phyloP scores from a whole-genome alignment of 2,329 filamentous ascomycete species.

The Pseudocercospora pini-densiflorae region DNA sequence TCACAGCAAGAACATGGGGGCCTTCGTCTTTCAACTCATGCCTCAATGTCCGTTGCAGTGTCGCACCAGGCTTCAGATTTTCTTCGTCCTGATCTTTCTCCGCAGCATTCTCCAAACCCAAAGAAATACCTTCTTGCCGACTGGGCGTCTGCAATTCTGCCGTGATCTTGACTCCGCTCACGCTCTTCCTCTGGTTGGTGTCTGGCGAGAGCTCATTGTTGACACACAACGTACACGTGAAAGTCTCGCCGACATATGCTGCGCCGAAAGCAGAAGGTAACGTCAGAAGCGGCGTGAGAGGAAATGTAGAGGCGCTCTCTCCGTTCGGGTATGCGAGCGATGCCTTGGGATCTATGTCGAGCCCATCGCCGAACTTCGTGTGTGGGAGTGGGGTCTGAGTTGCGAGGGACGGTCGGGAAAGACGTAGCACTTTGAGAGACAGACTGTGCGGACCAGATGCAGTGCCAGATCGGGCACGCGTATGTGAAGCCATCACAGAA shows the following conservation, averaged over 20 bases:
- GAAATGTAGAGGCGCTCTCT: constrained; percentile 55
- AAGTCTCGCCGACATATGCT: constrained; percentile 93
- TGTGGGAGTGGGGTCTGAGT: constrained; percentile 68
- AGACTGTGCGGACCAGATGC: constrained; percentile 69
- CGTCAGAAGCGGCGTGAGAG: constrained; percentile 69
- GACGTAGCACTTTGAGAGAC: constrained; percentile 81
- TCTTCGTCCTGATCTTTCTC: constrained; percentile 54
- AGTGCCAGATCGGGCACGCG: constrained; percentile 44
- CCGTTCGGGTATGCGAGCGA: constrained; percentile 73
- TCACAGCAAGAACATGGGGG: constrained; percentile 90
- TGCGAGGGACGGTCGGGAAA: constrained; percentile 80
- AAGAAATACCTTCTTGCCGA: constrained; percentile 62
- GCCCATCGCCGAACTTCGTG: constrained; percentile 50
- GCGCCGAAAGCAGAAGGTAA: constrained; percentile 91
- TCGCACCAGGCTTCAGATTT: constrained; percentile 63
- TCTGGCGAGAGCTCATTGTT: constrained; percentile 73
- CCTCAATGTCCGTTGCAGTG: constrained; percentile 78
- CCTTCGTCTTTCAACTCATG: constrained; percentile 95
- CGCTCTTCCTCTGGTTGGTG: constrained; percentile 50
- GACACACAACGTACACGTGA: constrained; percentile 92
- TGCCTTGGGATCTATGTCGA: constrained; percentile 61
- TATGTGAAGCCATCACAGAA: constrained; percentile 29
- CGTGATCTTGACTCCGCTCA: constrained; percentile 79
- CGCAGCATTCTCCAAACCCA: constrained; percentile 54
- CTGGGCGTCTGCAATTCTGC: constrained; percentile 96